Evolutionary conservation across 2,329 filamentous ascomycete species (phyloP).

Genomic region (Pezicula radicicola): DNA sequence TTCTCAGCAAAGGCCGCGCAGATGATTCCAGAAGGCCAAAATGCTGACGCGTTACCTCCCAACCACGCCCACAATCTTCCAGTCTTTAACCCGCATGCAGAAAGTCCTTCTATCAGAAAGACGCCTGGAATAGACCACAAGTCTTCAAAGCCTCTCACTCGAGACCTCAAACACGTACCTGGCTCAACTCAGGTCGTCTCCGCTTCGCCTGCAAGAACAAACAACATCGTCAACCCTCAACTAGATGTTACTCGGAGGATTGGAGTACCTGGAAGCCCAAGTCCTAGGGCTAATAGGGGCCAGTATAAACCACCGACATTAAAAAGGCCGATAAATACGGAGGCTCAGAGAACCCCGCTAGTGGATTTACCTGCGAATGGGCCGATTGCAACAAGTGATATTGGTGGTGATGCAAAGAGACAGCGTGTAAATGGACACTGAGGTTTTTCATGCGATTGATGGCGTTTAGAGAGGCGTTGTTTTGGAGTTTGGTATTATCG

Average conservation of each 20-base stretch:
- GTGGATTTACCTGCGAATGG: conserved; percentile 26
- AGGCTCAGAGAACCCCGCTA: conserved; percentile 18
- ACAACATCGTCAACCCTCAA: conserved; percentile 48
- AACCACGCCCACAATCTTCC: conserved; percentile 43
- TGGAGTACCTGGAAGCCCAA: conserved; percentile 52
- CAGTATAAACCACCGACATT: conserved; percentile 59
- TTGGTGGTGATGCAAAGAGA: conserved; percentile 27
- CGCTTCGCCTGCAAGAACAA: conserved; percentile 30
- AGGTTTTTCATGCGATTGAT: background rate
- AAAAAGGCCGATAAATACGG: conserved; percentile 25
- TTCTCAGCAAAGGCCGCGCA: conserved; percentile 68
- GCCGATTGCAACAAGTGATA: conserved; percentile 7
- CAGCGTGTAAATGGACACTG: conserved; percentile 22
- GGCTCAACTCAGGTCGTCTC: conserved; percentile 23
- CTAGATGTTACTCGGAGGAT: conserved; percentile 54
- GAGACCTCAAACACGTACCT: conserved; percentile 50
- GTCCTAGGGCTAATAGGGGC: conserved; percentile 55
- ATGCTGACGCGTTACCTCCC: conserved; percentile 18
- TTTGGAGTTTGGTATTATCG: too few species aligned
- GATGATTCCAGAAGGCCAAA: conserved; percentile 43
- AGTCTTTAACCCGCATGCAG: conserved; percentile 69
- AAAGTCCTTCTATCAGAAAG: conserved; percentile 83
- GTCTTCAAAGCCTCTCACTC: conserved; percentile 67
- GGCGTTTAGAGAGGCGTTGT: too few species aligned
- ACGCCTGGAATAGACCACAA: conserved; percentile 84